Evolutionary conservation across 140 eudicot species (phyloP).

Genomic region (Erigeron philadelphicus): DNA sequence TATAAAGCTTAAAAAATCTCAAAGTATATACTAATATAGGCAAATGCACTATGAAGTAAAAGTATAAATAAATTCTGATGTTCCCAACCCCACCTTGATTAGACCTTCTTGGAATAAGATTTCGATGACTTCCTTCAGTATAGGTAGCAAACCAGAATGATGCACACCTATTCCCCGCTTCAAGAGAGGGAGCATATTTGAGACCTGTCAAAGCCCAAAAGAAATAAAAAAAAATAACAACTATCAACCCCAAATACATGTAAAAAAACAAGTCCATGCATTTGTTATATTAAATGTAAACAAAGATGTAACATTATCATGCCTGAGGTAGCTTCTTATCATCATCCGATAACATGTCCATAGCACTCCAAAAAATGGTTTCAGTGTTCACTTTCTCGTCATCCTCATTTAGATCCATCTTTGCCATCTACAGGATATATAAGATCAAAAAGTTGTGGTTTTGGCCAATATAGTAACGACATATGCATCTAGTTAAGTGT

Average conservation of each 20-base stretch:
- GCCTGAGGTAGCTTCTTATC: constrained; percentile 97
- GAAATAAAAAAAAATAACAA: background rate
- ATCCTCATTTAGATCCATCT: constrained; percentile 89
- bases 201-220: constrained; percentile 56
- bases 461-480: constrained; percentile 6
- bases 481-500: background rate
- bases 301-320: constrained; percentile 22
- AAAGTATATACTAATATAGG: background rate
- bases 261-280: background rate
- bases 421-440: constrained; percentile 64
- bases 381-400: constrained; percentile 85
- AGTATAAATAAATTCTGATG: background rate
- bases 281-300: constrained; percentile 11
- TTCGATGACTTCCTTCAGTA: constrained; percentile 95
- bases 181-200: constrained; percentile 92
- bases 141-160: constrained; percentile 98
- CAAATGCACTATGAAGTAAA: background rate
- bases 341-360: constrained; percentile 98
- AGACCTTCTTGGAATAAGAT: constrained; percentile 96
- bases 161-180: constrained; percentile 99
- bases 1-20: background rate
- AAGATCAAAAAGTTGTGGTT: background rate
- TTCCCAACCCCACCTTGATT: constrained; percentile 59
- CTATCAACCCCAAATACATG: background rate
- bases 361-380: constrained; percentile 97